Conservation (phyloP, 2,329 filamentous ascomycete genomes). For the Lasiodiplodia hormozganensis region DNA sequence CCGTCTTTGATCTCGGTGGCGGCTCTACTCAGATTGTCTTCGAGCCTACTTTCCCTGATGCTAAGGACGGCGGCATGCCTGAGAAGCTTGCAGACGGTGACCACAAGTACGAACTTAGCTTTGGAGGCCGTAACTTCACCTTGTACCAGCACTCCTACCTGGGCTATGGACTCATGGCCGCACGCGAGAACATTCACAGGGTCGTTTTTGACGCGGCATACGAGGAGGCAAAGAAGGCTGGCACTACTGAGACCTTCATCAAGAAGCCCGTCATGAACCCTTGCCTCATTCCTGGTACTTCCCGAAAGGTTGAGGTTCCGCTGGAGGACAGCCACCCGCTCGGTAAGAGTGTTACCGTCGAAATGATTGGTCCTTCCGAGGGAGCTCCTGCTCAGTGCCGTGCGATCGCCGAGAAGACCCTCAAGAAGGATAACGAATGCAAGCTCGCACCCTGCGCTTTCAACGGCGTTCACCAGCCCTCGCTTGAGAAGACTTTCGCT, state of each 20-base stretch:
- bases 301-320: conserved; percentile 74
- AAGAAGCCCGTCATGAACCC: conserved; percentile 77
- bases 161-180: conserved; percentile 95
- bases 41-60: conserved; percentile 86
- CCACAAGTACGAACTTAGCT: conserved; percentile 92
- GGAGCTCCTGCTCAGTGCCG: conserved; percentile 87
- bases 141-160: conserved; percentile 99
- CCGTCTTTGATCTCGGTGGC: conserved; percentile 94
- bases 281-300: conserved; percentile 83
- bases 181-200: conserved; percentile 84
- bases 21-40: conserved; percentile 99
- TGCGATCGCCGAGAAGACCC: conserved; percentile 84
- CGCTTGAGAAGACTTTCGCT: conserved; percentile 88
- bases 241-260: conserved; percentile 64
- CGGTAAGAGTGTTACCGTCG: conserved; percentile 71
- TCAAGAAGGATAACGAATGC: conserved; percentile 86
- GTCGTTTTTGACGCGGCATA: conserved; percentile 75
- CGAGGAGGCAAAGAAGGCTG: conserved; percentile 60
- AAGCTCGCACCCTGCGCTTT: conserved; percentile 92
- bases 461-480: conserved; percentile 95
- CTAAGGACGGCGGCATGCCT: conserved; percentile 78
- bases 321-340: conserved; percentile 71
- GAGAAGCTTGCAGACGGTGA: conserved; percentile 86
- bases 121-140: conserved; percentile 88
- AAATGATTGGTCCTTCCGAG: conserved; percentile 83